Percentiles rank a stretch among this genome's conserved stretches.
Conservation (phyloP, 2,329 filamentous ascomycete genomes). For the Harringtonia lauricola region DNA sequence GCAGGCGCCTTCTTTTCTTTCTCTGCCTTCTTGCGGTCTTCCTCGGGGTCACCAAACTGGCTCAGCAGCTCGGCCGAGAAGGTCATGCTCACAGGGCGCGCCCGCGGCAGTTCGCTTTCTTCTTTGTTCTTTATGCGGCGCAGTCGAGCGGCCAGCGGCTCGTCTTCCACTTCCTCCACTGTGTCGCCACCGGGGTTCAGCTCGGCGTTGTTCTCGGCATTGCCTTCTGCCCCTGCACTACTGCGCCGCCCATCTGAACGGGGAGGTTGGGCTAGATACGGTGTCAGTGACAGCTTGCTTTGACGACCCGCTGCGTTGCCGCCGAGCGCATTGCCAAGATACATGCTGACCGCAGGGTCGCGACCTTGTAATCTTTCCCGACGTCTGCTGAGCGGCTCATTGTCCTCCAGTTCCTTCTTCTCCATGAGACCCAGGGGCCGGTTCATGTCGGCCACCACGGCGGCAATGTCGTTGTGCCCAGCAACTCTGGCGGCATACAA, state of each 20-base stretch:
- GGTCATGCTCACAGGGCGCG: conserved; percentile 49
- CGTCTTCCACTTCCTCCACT: conserved; percentile 44
- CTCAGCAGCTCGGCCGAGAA: conserved; percentile 61
- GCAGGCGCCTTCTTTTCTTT: conserved; percentile 20
- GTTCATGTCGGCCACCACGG: conserved; percentile 43
- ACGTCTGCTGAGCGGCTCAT: conserved; percentile 73
- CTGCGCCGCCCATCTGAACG: conserved; percentile 8
- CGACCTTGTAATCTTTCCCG: conserved; percentile 63
- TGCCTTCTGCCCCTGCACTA: conserved; percentile 9
- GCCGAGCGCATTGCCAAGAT: conserved; percentile 10
- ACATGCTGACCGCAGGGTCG: conserved; percentile 24
- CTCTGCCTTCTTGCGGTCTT: conserved; percentile 20
- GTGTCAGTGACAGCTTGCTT: conserved; percentile 32
- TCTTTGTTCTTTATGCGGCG: conserved; percentile 52
- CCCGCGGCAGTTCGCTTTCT: conserved; percentile 35
- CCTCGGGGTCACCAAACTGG: conserved; percentile 45
- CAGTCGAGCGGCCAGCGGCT: conserved; percentile 57
- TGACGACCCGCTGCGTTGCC: conserved; percentile 24
- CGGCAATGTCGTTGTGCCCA: conserved; percentile 31
- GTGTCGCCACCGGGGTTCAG: conserved; percentile 17
- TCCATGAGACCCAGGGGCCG: conserved; percentile 67
- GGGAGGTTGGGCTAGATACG: conserved; percentile 7
- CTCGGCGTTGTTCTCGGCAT: conserved; percentile 14
- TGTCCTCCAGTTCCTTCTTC: conserved; percentile 77
- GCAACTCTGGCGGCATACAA: conserved; percentile 55